A percentile compares a stretch with the other conserved stretches of the same genome.
Evolutionary conservation across 2,329 filamentous ascomycete genomes (phyloP).

Genomic region (Ophiostoma ips): DNA sequence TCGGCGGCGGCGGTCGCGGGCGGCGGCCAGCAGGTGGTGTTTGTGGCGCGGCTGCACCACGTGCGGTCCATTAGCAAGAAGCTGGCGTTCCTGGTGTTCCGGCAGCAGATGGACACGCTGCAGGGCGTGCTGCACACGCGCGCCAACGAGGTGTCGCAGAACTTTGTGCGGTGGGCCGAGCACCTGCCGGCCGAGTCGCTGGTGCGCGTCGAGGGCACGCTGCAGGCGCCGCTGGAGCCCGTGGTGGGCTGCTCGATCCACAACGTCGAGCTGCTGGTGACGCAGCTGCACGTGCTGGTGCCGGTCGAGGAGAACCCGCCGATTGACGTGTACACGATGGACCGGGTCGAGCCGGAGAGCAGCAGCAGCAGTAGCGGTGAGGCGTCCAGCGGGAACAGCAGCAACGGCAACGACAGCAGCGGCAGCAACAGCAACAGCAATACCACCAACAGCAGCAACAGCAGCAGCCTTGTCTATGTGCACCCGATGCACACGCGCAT

Average conservation of each 20-base stretch:
- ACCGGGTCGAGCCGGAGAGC: conserved; percentile 23
- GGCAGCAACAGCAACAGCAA: conserved; percentile 20
- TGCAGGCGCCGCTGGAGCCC: conserved; percentile 60
- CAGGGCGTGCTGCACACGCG: conserved; percentile 57
- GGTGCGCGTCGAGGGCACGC: conserved; percentile 58
- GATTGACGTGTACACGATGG: conserved; percentile 36
- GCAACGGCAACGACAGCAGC: too few relatives aligned
- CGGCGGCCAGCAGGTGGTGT: conserved; percentile 40
- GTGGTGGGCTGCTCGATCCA: conserved; percentile 65
- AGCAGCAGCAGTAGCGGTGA: conserved; percentile 20
- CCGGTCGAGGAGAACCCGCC: conserved; percentile 32
- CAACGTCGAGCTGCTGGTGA: conserved; percentile 60
- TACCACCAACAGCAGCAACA: too few relatives aligned
- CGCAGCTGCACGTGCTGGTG: conserved; percentile 37
- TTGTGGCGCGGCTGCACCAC: conserved; percentile 63
- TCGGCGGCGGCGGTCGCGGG: too few relatives aligned
- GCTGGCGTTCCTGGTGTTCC: conserved; percentile 73
- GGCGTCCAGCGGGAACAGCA: too few relatives aligned
- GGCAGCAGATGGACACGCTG: conserved; percentile 69
- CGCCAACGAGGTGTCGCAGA: conserved; percentile 47
- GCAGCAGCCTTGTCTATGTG: conserved; percentile 38
- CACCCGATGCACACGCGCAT: conserved; percentile 56
- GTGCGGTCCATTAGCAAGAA: conserved; percentile 69
- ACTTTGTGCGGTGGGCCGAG: conserved; percentile 80
- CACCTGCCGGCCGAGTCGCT: conserved; percentile 67